Conservation (phyloP, 495 filamentous ascomycete species). For the Lepidopterella palustris region DNA sequence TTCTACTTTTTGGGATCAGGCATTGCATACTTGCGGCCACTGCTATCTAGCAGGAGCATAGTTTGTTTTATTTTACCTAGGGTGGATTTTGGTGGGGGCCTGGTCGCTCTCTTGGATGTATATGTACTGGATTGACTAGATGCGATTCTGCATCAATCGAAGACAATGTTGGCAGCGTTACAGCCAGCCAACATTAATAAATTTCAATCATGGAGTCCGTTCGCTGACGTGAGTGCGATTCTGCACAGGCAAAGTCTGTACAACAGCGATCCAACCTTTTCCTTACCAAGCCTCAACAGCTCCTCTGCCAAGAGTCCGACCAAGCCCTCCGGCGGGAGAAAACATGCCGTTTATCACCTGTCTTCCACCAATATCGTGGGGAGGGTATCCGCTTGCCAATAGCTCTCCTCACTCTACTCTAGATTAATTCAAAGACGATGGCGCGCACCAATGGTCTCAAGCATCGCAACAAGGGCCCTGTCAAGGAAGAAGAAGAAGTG, state of each 20-base stretch:
- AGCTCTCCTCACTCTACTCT: background rate
- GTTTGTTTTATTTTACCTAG: background rate
- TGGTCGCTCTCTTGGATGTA: conserved; percentile 3
- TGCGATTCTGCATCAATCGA: background rate
- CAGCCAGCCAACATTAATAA: background rate
- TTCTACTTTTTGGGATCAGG: background rate
- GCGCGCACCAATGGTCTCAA: background rate
- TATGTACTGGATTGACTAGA: background rate
- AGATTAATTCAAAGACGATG: background rate
- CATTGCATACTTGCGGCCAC: background rate
- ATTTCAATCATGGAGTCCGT: background rate
- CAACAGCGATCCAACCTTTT: background rate
- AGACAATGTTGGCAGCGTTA: background rate
- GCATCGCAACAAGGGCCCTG: background rate
- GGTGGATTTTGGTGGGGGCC: conserved; percentile 1
- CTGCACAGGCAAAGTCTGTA: background rate
- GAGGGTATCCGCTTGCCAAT: too few species aligned
- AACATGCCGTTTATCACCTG: too few species aligned
- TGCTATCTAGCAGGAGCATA: conserved; percentile 2
- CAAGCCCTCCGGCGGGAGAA: too few species aligned
- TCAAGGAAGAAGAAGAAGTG: background rate
- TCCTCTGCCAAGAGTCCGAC: background rate
- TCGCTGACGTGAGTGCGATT: background rate
- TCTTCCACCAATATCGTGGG: too few species aligned
- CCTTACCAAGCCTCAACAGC: background rate